phyloP scores from a whole-genome alignment of 345 rosid genomes.

The Acer saccharum region DNA sequence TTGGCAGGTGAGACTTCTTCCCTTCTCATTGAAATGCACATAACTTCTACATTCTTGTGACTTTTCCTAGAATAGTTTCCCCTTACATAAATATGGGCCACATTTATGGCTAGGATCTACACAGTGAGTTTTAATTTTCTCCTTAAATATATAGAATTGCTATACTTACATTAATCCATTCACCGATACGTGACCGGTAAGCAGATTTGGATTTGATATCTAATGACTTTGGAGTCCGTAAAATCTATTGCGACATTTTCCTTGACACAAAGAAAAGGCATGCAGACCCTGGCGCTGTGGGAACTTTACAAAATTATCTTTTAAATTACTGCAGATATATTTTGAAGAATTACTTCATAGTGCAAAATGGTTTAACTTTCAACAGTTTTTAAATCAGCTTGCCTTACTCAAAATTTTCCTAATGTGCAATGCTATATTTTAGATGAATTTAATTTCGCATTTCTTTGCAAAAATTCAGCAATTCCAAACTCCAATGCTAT shows the following conservation, averaged over 20 bases:
- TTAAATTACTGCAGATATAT: neutral
- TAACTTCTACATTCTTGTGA: neutral
- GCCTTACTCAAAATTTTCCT: neutral
- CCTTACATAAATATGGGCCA: neutral
- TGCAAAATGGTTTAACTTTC: neutral
- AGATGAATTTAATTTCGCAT: neutral
- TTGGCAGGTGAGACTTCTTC: conserved; percentile 58
- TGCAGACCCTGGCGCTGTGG: neutral
- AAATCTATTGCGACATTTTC: conserved; percentile 2
- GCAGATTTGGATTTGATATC: neutral
- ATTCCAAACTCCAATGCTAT: neutral
- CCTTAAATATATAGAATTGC: neutral
- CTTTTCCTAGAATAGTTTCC: neutral
- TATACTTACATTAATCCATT: neutral
- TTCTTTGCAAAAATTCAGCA: neutral
- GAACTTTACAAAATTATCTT: neutral
- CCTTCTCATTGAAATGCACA: neutral
- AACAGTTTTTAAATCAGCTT: neutral
- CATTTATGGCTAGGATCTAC: neutral
- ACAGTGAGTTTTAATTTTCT: conserved; percentile 2
- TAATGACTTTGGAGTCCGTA: neutral
- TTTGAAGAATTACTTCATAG: neutral
- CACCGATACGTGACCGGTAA: neutral
- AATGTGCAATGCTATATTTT: neutral
- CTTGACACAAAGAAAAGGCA: neutral